Percentiles rank a stretch among this genome's conserved stretches.
These are phyloP conservation scores for Lichtheimia corymbifera DNA, from an alignment of 371 early-diverging fungal species.

Conservation along the genomic window DNA sequence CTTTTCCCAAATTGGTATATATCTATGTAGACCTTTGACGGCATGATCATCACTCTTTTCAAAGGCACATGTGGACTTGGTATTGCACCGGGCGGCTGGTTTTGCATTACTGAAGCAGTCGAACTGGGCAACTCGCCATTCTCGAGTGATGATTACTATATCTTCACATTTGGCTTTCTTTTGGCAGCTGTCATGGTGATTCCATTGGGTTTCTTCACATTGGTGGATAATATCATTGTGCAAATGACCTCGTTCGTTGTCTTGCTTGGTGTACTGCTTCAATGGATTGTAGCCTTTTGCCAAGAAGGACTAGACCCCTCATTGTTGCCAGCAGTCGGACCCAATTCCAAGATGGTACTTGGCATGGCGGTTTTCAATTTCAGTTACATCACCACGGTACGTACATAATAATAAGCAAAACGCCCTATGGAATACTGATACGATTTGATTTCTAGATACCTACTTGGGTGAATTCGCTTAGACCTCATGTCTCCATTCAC, in stretches of 20 bases:
- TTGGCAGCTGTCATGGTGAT: constrained; percentile 53
- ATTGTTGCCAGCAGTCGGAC: constrained; percentile 46
- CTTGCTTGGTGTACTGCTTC: constrained; percentile 45
- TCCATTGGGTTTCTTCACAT: constrained; percentile 55
- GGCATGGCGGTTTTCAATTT: constrained; percentile 67
- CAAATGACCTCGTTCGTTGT: constrained; percentile 57
- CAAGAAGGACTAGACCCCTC: constrained; percentile 49
- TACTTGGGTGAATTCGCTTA: constrained; percentile 61
- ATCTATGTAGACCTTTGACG: constrained; percentile 40
- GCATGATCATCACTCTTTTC: constrained; percentile 44
- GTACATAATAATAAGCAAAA: not conserved
- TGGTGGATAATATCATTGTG: constrained; percentile 60
- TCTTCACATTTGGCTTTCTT: constrained; percentile 56
- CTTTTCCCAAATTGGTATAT: not conserved
- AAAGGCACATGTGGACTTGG: constrained; percentile 44
- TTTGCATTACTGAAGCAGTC: constrained; percentile 23
- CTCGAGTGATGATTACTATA: constrained; percentile 45
- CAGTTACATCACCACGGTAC: constrained; percentile 61
- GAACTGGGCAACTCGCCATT: constrained; percentile 45
- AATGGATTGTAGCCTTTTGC: constrained; percentile 60
- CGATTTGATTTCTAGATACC: constrained; percentile 37
- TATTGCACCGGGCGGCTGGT: constrained; percentile 43
- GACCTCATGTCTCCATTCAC: constrained; percentile 55
- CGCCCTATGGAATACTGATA: not conserved
- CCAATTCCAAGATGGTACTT: constrained; percentile 50